Base-by-base conservation (phyloP, 169 alveolate genomes). In the Plasmodium malariae region DNA sequence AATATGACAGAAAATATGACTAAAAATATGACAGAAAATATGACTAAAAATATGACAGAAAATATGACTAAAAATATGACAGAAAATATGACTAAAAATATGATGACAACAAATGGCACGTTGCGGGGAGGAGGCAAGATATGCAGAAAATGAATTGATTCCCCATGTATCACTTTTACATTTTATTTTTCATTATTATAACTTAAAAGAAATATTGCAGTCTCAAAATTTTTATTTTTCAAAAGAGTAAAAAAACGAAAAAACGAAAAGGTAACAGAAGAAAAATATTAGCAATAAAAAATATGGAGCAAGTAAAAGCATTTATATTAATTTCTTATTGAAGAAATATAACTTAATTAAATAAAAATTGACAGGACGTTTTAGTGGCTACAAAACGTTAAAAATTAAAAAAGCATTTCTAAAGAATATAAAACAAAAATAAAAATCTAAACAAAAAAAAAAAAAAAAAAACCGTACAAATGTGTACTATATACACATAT, bases 321-420 rank as follows among this genome's bases (percentile, higher is more conserved):
- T 19, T 28, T 67, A 67, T n/a, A n/a, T n/a, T n/a, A n/a, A n/a
- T n/a, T n/a, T n/a, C n/a, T n/a, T n/a, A n/a, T n/a, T n/a, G n/a
- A n/a, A 45, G 9, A 45, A 45, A 40, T 40, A 40, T 5, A 40
- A 45, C 14, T 45, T 45, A 48, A 11, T 26, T 70, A 48, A 14
- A 54, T 36, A 70, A 49, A 70, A 17, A 70, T 28, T 48, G 9
- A n/a, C 68, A 48, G 55, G 45, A 48, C 65, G 24, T 70, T 48
- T 11, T 7, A 26, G 24, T 34, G 9, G 49, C 36, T 51, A n/a
- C 49, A 72, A 72, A 72, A 51, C 30, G 57, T 3, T 14, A 32
- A 57, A 12, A 32, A 51, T 72, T 51, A 30, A 51, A 54, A 54
- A 48, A 54, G 3, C 14, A 55, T 24, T 72, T 28, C 43, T 54